Percentiles rank a stretch among this genome's conserved stretches.
Conservation (phyloP, 352 stramenopile species). For the Globisporangium sylvaticum region DNA sequence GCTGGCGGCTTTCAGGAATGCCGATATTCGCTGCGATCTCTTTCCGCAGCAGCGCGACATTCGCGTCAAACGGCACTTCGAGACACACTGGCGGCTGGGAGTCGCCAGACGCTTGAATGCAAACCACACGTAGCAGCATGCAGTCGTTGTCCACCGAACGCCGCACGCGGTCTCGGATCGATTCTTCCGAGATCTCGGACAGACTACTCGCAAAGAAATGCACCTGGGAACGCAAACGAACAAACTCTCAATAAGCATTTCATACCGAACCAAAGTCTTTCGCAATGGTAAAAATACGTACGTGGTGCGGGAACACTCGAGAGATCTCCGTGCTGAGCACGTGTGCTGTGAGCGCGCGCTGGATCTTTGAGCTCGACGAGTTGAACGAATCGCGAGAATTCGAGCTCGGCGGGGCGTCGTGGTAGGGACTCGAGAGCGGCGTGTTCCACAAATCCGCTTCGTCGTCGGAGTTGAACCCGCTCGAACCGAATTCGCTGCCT, state of each 20-base stretch:
- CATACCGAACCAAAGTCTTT: neutral
- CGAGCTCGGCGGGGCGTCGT: constrained; percentile 18
- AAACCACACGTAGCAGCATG: constrained; percentile 85
- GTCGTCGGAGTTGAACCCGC: constrained; percentile 68
- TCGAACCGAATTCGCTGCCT: constrained; percentile 42
- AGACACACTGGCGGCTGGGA: constrained; percentile 73
- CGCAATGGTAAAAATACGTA: constrained; percentile 23
- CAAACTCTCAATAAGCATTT: neutral
- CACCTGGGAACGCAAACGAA: constrained; percentile 35
- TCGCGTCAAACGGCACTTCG: constrained; percentile 80
- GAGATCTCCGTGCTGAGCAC: constrained; percentile 84
- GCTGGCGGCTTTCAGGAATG: constrained; percentile 75
- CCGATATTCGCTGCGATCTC: constrained; percentile 81
- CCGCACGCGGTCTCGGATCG: constrained; percentile 77
- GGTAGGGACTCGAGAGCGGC: constrained; percentile 32
- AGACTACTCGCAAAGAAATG: constrained; percentile 82
- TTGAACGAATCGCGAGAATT: constrained; percentile 36
- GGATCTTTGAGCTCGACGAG: constrained; percentile 69
- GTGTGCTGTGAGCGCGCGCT: constrained; percentile 74
- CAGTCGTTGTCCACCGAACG: constrained; percentile 83
- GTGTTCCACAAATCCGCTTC: constrained; percentile 49
- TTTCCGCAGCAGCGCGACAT: constrained; percentile 60
- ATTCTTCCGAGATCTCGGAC: constrained; percentile 81
- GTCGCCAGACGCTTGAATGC: constrained; percentile 79
- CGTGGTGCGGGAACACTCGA: constrained; percentile 84